Evolutionary conservation across 108 stramenopile species (phyloP), one percentile per base, ranked within the genome.

Genomic region (Cyclotella choctawhatcheeana): DNA sequence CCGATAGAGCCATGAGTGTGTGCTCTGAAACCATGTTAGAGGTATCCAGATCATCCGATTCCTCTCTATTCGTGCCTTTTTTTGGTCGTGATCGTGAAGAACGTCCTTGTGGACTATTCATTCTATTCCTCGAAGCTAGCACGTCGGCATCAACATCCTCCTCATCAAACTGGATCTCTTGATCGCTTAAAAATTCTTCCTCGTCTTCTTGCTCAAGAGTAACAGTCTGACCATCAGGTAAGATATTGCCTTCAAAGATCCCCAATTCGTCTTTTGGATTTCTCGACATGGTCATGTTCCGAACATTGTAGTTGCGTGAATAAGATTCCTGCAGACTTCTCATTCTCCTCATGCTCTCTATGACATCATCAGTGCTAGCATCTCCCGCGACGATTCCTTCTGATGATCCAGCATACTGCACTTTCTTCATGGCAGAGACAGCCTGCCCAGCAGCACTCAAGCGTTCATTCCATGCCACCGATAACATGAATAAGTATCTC

Each of bases 401-500:
- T 27, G 86, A 68, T 27, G 45, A 51, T 29, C 78, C 71, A 27
- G 71, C 33, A 58, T 72, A 44, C 35, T 79, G 78, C 10, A 96
- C 77, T 61, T 92, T 93, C 64, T 89, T 96, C 95, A 96, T 96
- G 25, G 95, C 89, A 44, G 88, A 71, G 24, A 96, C 86, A 21
- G 92, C 92, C 53, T 89, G 84, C 17, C 92, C 95, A 44, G 88
- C 86, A 31, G 89, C 89, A 58, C 82, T 87, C 2, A 96, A 77
- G 52, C 92, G 82, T 61, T 96, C 95, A 67, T 96, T 96, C 95
- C 95, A 96, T 22, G 95, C 91, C 13, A 89, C 89, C 7, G 85
- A 81, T 0, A 96, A 76, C 83, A 91, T 84, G 56, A 92, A 96
- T 14, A 96, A 69, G 61, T 93, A 93, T 12, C 95, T 75, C 29